Evolutionary conservation across 2,329 filamentous ascomycete genomes (phyloP).

Genomic region (Lecanicillium sp.): DNA sequence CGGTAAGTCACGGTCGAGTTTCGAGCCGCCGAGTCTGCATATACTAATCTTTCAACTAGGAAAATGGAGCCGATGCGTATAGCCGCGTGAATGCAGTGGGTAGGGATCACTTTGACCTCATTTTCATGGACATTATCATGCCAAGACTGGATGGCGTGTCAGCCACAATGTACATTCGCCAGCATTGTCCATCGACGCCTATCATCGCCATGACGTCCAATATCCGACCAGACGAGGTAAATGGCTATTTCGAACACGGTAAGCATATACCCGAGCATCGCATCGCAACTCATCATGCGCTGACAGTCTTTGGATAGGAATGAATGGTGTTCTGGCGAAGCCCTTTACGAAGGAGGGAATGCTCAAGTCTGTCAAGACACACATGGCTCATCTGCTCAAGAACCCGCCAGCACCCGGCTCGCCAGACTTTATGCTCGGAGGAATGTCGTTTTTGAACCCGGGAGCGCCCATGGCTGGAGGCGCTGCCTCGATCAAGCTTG

Average conservation of each 20-base stretch:
- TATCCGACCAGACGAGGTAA: conserved; percentile 91
- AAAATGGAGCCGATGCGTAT: conserved; percentile 84
- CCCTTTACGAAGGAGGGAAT: conserved; percentile 89
- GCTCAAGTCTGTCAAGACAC: conserved; percentile 78
- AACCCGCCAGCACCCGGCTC: conserved; percentile 37
- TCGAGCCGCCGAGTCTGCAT: background rate
- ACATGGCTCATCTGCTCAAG: conserved; percentile 77
- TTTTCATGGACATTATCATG: conserved; percentile 96
- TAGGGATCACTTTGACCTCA: conserved; percentile 51
- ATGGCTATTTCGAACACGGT: conserved; percentile 96
- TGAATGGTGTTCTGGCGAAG: conserved; percentile 96
- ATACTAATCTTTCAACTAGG: conserved; percentile 11
- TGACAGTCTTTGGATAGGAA: conserved; percentile 51
- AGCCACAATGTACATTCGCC: conserved; percentile 85
- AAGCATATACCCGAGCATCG: conserved; percentile 27
- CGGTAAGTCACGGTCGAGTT: conserved; percentile 38
- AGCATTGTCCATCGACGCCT: conserved; percentile 72
- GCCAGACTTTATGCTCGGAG: conserved; percentile 24
- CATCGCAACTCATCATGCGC: background rate
- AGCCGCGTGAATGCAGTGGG: conserved; percentile 61
- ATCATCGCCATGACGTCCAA: conserved; percentile 99
- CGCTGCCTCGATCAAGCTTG: conserved; percentile 37
- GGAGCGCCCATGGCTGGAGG: conserved; percentile 19
- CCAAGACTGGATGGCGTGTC: conserved; percentile 91
- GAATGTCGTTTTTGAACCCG: conserved; percentile 27